Evolutionary conservation across 2,329 filamentous ascomycete species (phyloP), one percentile per base, ranked within the genome.

Genomic region (Dendrostoma leiphaemia): DNA sequence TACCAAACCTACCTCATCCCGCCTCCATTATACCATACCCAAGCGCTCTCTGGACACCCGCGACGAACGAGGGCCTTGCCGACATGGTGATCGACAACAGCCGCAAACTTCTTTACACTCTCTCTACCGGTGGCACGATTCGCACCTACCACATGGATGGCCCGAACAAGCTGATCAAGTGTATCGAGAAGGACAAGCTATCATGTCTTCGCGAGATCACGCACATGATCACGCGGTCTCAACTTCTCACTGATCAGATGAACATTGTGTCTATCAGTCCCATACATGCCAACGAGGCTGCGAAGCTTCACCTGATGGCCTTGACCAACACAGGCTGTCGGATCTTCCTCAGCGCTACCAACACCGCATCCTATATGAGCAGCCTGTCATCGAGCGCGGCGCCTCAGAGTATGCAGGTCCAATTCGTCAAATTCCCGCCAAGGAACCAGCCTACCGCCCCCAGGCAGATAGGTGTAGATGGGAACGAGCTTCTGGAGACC

Each of bases 371-470:
- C 0, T 86, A 87, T 73, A 81, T 79, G 68, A 77, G 83, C 28
- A 80, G 79, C 13, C 81, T 81, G 21, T 78, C 82, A 19, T 79
- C 82, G 7, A 86, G 79, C 55, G 69, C 78, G 54, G 85, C 89
- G 0, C 92, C 94, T 1, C 92, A 90, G 63, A 97, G 91, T 71
- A 97, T 99, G 91, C 92, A 97, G 70, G 85, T 97, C n/a, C 89
- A 95, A 62, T 94, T 96, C 65, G 90, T 99, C 70, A 95, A 94
- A 67, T 96, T 96, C 56, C 94, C 95, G 1, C 94, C 94, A 0
- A 51, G 52, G n/a, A 28, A 19, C n/a, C 29, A 51, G n/a, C 31
- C 38, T 17, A 37, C 31, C 8, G 17, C 24, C 12, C 37, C 23
- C 12, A 40, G 44, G 13, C 52, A 47, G 17, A 70, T 75, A 35